Conservation (phyloP, 2,329 filamentous ascomycete species). For the Seiridium unicorne region DNA sequence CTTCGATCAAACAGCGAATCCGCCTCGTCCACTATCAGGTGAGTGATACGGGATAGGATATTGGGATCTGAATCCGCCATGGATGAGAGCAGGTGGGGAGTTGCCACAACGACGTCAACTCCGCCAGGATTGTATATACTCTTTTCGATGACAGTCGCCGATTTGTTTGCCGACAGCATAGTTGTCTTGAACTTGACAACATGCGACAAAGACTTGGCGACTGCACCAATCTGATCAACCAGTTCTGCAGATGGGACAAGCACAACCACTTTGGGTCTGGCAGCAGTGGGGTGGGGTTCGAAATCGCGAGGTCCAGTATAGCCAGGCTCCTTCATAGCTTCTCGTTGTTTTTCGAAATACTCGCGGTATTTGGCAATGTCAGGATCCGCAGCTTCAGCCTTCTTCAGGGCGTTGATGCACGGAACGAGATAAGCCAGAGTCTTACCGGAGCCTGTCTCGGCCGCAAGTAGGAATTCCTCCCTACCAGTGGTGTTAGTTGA, state of each 20-base stretch:
- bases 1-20: slow-evolving; percentile 94
- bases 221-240: slow-evolving; percentile 78
- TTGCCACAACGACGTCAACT: slow-evolving; percentile 83
- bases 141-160: slow-evolving; percentile 76
- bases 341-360: slow-evolving; percentile 53
- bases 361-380: slow-evolving; percentile 57
- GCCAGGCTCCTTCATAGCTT: slow-evolving; percentile 50
- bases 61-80: slow-evolving; percentile 90
- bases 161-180: slow-evolving; percentile 75
- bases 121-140: slow-evolving; percentile 78
- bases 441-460: slow-evolving; percentile 96
- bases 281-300: slow-evolving; percentile 70
- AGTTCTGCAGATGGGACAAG: slow-evolving; percentile 91
- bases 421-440: slow-evolving; percentile 91
- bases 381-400: slow-evolving; percentile 62
- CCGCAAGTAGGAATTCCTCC: slow-evolving; percentile 76
- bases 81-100: slow-evolving; percentile 83
- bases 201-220: slow-evolving; percentile 83
- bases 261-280: slow-evolving; percentile 78
- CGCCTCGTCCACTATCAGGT: slow-evolving; percentile 91
- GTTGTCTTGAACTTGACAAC: slow-evolving; percentile 83
- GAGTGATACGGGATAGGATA: slow-evolving; percentile 84
- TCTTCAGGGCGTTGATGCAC: slow-evolving; percentile 80
- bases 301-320: slow-evolving; percentile 64
- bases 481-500: slow-evolving; percentile 30